Conservation (phyloP, 2,329 filamentous ascomycete species). For the Chrysoporthe puriensis region DNA sequence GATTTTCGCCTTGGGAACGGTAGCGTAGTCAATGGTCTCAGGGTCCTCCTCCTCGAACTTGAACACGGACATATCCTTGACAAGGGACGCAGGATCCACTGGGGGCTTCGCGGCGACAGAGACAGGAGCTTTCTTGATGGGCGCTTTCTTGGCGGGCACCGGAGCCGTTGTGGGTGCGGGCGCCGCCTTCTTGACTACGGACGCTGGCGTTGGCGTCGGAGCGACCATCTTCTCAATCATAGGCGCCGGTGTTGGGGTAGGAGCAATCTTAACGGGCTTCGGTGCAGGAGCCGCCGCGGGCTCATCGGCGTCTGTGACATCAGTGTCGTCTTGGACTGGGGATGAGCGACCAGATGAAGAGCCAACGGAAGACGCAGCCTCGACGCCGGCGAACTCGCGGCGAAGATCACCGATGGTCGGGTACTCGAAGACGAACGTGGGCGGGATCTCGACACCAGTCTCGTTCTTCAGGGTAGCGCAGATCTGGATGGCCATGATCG, state of each 20-base stretch:
- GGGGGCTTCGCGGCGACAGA: conserved; percentile 9
- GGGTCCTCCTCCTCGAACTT: conserved; percentile 24
- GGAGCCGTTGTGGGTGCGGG: conserved; percentile 2
- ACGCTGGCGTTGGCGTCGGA: not conserved
- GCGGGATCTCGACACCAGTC: conserved; percentile 30
- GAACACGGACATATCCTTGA: conserved; percentile 25
- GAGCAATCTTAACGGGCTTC: not conserved
- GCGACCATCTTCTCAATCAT: conserved; percentile 7
- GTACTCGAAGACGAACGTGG: conserved; percentile 31
- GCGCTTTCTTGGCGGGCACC: conserved; percentile 1
- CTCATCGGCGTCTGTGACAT: conserved; percentile 22
- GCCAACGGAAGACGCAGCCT: not conserved
- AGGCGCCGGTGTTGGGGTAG: not conserved
- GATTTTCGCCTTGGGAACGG: conserved; percentile 31
- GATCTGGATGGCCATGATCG: conserved; percentile 36
- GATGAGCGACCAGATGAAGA: conserved; percentile 15
- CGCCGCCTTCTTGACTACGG: not conserved
- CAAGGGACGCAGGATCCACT: conserved; percentile 15
- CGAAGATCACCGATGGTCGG: conserved; percentile 32
- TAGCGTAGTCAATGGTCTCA: conserved; percentile 23
- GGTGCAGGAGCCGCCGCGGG: not conserved
- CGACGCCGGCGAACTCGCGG: conserved; percentile 24
- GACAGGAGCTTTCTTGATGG: conserved; percentile 11
- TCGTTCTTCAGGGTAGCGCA: conserved; percentile 31
- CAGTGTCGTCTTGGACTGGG: conserved; percentile 5